Conservation (phyloP, 2,329 filamentous ascomycete genomes). For the Xylaria multiplex region DNA sequence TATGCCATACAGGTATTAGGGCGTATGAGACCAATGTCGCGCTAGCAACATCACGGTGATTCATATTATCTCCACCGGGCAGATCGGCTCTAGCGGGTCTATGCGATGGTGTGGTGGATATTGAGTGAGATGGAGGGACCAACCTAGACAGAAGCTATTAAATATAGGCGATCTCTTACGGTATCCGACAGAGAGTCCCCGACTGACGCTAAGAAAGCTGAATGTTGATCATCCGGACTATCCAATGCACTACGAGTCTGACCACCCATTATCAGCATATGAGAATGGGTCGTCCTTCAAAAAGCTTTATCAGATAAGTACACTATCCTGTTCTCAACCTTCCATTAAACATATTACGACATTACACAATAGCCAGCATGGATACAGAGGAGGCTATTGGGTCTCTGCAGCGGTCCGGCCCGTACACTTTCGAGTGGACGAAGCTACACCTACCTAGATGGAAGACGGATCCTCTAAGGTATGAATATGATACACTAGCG, state of each 20-base stretch:
- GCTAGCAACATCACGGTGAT: no score
- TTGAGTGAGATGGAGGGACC: no score
- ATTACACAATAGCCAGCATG: constrained; percentile 6
- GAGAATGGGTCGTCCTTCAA: not conserved
- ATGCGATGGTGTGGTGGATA: no score
- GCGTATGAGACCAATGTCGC: no score
- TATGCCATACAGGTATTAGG: no score
- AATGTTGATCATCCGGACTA: not conserved
- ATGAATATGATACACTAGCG: constrained; percentile 25
- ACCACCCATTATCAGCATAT: not conserved
- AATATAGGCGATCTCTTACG: no score
- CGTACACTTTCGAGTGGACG: constrained; percentile 27
- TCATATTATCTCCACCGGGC: no score
- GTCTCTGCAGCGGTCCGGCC: constrained; percentile 22
- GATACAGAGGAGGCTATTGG: constrained; percentile 19
- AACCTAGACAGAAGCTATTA: no score
- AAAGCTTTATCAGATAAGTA: not conserved
- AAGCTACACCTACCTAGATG: constrained; percentile 34
- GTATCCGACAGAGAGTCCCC: no score
- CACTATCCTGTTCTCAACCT: not conserved
- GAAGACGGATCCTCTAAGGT: constrained; percentile 29
- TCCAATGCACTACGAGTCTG: not conserved
- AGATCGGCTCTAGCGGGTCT: no score
- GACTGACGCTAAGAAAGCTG: not conserved
- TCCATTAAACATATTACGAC: not conserved